Evolutionary conservation across 495 filamentous ascomycete species (phyloP).

Genomic region (Annulohypoxylon bovei): DNA sequence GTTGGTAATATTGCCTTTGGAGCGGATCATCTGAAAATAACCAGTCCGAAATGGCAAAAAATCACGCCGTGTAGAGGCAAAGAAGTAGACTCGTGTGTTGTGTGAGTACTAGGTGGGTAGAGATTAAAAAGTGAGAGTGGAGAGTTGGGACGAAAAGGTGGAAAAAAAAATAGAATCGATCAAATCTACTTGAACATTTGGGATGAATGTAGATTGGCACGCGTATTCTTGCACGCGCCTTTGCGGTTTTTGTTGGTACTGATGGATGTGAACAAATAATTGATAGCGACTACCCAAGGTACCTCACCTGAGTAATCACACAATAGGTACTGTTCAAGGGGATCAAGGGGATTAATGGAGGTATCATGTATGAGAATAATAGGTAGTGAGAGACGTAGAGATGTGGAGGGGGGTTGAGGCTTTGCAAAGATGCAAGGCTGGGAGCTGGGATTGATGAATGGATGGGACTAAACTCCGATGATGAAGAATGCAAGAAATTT

Average conservation of each 20-base stretch:
- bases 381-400: neutral
- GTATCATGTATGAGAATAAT: neutral
- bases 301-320: neutral
- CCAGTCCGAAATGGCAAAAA: neutral
- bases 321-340: neutral
- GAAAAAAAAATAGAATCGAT: neutral
- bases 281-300: neutral
- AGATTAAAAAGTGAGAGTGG: neutral
- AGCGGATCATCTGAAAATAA: neutral
- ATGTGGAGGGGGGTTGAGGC: conserved; percentile 21
- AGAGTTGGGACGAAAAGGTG: neutral
- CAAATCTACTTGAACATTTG: neutral
- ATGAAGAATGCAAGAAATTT: conserved; percentile 22
- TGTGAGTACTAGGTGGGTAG: neutral
- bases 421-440: conserved; percentile 35
- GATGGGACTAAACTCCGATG: too few relatives aligned
- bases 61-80: neutral
- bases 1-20: neutral
- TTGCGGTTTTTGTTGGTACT: neutral
- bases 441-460: neutral
- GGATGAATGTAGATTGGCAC: neutral
- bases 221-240: neutral
- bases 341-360: neutral
- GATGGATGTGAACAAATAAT: neutral
- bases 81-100: neutral